phyloP scores from a whole-genome alignment of 2,329 filamentous ascomycete genomes.

The Immersiporthe knoxdaviesiana region DNA sequence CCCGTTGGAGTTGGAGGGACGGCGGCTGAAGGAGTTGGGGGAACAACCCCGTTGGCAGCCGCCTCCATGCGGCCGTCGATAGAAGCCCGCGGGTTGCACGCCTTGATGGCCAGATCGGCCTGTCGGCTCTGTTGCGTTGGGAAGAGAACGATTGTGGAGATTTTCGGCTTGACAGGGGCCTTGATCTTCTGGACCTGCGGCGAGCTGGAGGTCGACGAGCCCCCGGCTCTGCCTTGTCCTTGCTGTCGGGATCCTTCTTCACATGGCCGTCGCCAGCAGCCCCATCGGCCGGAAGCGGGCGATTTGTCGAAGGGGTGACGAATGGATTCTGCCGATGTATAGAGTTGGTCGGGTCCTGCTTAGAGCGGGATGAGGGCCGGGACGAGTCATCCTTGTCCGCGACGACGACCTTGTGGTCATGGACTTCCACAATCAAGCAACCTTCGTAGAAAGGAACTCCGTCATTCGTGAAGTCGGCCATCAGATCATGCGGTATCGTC shows the following conservation, averaged over 20 bases:
- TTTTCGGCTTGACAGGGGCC: constrained; percentile 59
- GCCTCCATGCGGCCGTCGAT: constrained; percentile 39
- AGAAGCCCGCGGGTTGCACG: constrained; percentile 65
- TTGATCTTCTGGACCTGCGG: constrained; percentile 52
- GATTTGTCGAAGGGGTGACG: constrained; percentile 85
- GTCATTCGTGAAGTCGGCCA: constrained; percentile 73
- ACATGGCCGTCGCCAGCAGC: constrained; percentile 34
- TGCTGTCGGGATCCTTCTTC: constrained; percentile 39
- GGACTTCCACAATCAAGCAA: constrained; percentile 91
- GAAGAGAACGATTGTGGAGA: constrained; percentile 81
- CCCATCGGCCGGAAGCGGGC: constrained; percentile 68
- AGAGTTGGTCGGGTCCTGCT: constrained; percentile 72
- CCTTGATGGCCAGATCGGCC: constrained; percentile 75
- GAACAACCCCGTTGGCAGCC: constrained; percentile 53
- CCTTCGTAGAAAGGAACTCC: constrained; percentile 89
- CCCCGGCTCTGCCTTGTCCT: constrained; percentile 61
- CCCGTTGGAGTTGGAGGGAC: constrained; percentile 66
- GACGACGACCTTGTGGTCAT: constrained; percentile 76
- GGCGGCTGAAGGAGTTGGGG: constrained; percentile 67
- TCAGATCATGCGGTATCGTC: constrained; percentile 86
- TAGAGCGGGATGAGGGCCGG: constrained; percentile 55
- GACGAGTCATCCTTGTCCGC: constrained; percentile 63
- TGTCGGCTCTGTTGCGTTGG: constrained; percentile 78
- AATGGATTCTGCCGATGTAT: constrained; percentile 92
- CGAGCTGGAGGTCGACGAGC: constrained; percentile 56